Conservation (phyloP, 805 yeast species). For the Maudiozyma turicensis region DNA sequence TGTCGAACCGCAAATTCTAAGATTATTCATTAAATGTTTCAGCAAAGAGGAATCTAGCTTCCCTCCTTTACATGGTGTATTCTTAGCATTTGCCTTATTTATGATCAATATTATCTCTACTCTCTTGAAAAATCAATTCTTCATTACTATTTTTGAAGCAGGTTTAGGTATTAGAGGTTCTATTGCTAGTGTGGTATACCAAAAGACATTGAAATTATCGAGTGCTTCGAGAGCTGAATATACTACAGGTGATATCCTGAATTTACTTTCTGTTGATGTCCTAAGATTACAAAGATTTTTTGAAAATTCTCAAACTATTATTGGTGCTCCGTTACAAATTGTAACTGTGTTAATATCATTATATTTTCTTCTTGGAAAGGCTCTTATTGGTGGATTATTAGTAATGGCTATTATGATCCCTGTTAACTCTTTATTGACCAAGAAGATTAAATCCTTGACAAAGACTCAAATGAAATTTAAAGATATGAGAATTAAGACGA, state of each 20-base stretch:
- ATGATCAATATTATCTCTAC: conserved; percentile 51
- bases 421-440: conserved; percentile 40
- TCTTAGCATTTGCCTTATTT: conserved; percentile 58
- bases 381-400: conserved; percentile 48
- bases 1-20: conserved; percentile 49
- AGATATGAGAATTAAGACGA: conserved; percentile 48
- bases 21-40: conserved; percentile 40
- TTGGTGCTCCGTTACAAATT: conserved; percentile 52
- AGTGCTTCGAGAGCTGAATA: conserved; percentile 49
- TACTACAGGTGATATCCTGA: conserved; percentile 72
- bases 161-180: conserved; percentile 60
- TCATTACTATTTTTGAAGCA: conserved; percentile 45
- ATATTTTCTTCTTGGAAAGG: conserved; percentile 45
- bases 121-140: conserved; percentile 57
- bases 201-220: conserved; percentile 61
- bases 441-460: conserved; percentile 36
- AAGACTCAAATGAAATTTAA: conserved; percentile 52
- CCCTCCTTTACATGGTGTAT: conserved; percentile 49
- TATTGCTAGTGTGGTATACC: conserved; percentile 56
- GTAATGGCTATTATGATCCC: conserved; percentile 51
- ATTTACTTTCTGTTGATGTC: conserved; percentile 71
- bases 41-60: conserved; percentile 25
- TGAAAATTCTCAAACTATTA: conserved; percentile 42
- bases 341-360: conserved; percentile 45
- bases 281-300: conserved; percentile 50